Base-by-base conservation (phyloP, 371 early-diverging fungal species). In the Apophysomyces elegans region DNA sequence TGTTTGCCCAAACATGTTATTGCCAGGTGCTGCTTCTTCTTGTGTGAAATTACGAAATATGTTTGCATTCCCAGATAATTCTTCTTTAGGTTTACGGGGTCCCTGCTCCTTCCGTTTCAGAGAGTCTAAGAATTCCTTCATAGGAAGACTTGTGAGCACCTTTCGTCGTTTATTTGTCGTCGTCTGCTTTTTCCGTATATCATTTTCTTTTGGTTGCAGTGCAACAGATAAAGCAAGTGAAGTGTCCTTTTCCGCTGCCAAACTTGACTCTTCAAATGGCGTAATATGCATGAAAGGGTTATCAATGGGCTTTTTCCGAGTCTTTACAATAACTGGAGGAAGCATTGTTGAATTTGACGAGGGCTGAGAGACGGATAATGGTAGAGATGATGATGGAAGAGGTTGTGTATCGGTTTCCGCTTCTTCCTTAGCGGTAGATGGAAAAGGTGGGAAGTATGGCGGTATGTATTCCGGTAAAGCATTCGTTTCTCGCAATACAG, bases 261-360 rank as follows among this genome's bases (percentile, higher is more conserved):
- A 78, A 61, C 69, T 70, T 1, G 86, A 86, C 38, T 86, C 88
- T 44, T 77, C 74, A 50, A 78, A 83, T 3, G 88, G 81, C 16
- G 79, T 78, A 43, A 85, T 77, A 58, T 81, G 81, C 8, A 67
- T 82, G 59, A 84, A 88, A 7, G 86, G 88, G 43, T 88, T 85
- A 9, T 78, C 73, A 32, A 79, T 70, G 2, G 79, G 74, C 35
- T 75, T 78, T 66, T 79, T 80, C 56, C 74, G 59, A 13, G 72
- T 69, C 39, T 71, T 75, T 6, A 82, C 76, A 46, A 77, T 69
- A 11, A 78, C 68, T 12, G 77, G 72, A 12, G 74, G 67, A 6
- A 74, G 73, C 16, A 60, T 58, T 47, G 63, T 21, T 57, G 63
- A 43, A 14, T 63, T 58, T 18, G 64, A 57, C 59, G 62, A 38